phyloP scores from a whole-genome alignment of 345 rosid genomes.

The Gossypium longicalyx region DNA sequence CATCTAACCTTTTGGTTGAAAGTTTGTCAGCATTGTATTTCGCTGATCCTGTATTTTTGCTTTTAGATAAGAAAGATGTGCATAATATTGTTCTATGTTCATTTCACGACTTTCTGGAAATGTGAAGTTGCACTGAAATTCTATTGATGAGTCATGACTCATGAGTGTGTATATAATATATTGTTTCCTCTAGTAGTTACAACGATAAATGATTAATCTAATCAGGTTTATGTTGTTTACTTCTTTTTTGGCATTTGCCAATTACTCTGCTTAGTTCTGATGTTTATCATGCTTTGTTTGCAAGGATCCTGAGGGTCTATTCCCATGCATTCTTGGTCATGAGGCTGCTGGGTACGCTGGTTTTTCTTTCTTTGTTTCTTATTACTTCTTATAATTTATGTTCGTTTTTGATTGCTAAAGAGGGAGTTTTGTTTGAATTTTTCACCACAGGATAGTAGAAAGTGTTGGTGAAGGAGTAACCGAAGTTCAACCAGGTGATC shows the following conservation, averaged over 20 bases:
- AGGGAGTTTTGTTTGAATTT: constrained; percentile 1
- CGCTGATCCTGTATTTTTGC: no score
- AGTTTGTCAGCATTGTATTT: not conserved
- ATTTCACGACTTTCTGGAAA: not conserved
- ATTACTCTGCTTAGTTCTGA: not conserved
- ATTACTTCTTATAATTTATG: constrained; percentile 2
- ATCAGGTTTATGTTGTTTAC: not conserved
- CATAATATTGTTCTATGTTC: not conserved
- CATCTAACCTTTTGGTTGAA: not conserved
- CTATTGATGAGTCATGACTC: not conserved
- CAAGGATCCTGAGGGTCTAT: constrained; percentile 94
- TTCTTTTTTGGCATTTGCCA: not conserved
- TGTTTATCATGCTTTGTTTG: constrained; percentile 16
- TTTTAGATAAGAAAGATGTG: not conserved
- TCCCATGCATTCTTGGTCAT: constrained; percentile 96
- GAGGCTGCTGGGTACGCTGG: constrained; percentile 89
- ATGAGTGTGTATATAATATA: no score
- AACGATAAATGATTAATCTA: not conserved
- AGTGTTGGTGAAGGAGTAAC: constrained; percentile 98
- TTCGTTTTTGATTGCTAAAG: not conserved
- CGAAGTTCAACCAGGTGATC: constrained; percentile 89
- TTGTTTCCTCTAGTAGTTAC: not conserved
- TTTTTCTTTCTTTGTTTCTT: not conserved
- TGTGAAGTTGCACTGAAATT: not conserved
- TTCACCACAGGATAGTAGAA: constrained; percentile 66